These are phyloP conservation scores for Citrus sp. DNA, from an alignment of 345 rosid species.

Conservation along the genomic window DNA sequence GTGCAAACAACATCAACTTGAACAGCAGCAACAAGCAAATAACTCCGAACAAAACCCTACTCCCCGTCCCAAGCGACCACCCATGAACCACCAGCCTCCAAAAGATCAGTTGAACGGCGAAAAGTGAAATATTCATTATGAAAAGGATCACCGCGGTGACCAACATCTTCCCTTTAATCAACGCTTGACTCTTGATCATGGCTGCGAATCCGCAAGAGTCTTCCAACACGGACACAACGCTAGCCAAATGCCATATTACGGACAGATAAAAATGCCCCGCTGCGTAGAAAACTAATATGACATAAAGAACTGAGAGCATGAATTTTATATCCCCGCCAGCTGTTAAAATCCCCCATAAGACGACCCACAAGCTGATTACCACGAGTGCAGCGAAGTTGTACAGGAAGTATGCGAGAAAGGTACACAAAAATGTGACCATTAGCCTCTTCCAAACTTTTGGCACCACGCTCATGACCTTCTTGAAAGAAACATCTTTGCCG, in stretches of 20 bases:
- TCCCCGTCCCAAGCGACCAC: not conserved
- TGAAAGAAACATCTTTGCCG: constrained; percentile 29
- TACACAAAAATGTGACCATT: constrained; percentile 41
- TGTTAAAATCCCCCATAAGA: not conserved
- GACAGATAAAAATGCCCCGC: constrained; percentile 35
- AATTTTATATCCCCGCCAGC: not conserved
- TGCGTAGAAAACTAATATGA: not conserved
- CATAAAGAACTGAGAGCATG: accelerated
- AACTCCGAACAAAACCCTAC: constrained; percentile 25
- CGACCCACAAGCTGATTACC: not conserved
- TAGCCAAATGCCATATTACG: constrained; percentile 48
- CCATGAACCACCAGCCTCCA: constrained; percentile 32
- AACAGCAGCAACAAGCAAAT: constrained; percentile 33
- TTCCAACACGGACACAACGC: constrained; percentile 50
- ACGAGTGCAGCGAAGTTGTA: constrained; percentile 1
- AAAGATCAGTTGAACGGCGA: constrained; percentile 7
- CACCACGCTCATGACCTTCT: constrained; percentile 40
- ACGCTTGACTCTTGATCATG: constrained; percentile 31
- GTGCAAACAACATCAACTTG: constrained; percentile 28
- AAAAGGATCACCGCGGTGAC: constrained; percentile 12
- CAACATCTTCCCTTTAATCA: constrained; percentile 45
- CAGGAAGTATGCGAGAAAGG: constrained; percentile 14
- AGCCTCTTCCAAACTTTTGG: constrained; percentile 57
- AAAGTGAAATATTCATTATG: constrained; percentile 6
- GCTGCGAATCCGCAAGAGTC: constrained; percentile 38